Evolutionary conservation across 179 eudicot genomes (phyloP).

Genomic region (Patellifolia procumbens): DNA sequence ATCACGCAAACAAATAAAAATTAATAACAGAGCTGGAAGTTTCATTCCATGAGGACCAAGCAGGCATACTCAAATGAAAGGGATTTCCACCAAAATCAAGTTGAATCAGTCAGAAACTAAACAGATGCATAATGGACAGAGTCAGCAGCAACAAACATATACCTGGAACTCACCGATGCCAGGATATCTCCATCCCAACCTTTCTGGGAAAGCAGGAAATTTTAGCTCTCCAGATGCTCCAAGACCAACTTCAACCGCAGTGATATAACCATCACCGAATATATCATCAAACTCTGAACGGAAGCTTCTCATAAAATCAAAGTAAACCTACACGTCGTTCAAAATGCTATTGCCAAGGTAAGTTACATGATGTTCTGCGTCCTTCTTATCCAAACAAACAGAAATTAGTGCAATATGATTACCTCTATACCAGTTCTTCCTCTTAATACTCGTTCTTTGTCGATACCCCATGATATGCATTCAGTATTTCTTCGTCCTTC

Average conservation of each 20-base stretch:
- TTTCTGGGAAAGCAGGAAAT: conserved; percentile 64
- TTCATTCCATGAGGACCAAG: background rate
- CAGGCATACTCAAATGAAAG: background rate
- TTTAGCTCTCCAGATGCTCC: conserved; percentile 73
- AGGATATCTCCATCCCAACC: conserved; percentile 71
- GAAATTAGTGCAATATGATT: conserved; percentile 8
- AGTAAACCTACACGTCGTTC: conserved; percentile 54
- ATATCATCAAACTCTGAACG: conserved; percentile 67
- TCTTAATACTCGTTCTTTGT: conserved; percentile 61
- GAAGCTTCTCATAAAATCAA: conserved; percentile 81
- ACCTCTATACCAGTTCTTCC: conserved; percentile 81
- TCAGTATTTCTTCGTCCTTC: conserved; percentile 72
- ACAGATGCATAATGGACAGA: conserved; percentile 3
- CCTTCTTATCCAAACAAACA: conserved; percentile 5
- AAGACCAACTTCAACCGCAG: conserved; percentile 64
- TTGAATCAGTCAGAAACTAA: conserved; percentile 12
- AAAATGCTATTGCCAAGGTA: conserved; percentile 18
- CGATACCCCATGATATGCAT: conserved; percentile 67
- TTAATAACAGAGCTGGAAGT: background rate
- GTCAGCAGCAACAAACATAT: conserved; percentile 29
- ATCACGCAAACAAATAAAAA: background rate
- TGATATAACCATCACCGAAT: conserved; percentile 49
- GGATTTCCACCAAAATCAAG: background rate
- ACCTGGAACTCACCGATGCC: conserved; percentile 91
- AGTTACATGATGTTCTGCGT: background rate